Evolutionary conservation across 2,329 filamentous ascomycete genomes (phyloP).

Genomic region (Salinomyces thailandicus): DNA sequence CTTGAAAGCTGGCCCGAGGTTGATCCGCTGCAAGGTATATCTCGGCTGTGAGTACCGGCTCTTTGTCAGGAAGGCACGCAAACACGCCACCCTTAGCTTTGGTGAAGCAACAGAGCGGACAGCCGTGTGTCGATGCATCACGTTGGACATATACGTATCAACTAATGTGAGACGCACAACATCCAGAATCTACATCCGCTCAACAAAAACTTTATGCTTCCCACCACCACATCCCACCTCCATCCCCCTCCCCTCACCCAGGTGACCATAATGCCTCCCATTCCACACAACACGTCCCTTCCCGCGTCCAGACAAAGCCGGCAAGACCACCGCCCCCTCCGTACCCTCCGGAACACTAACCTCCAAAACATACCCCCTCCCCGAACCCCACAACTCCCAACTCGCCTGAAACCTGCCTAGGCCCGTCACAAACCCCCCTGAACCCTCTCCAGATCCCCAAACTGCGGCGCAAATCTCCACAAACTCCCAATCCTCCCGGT

Average conservation of each 20-base stretch:
- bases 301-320: slow-evolving; percentile 5
- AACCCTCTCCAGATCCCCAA: slow-evolving; percentile 34
- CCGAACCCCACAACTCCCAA: slow-evolving; percentile 21
- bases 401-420: slow-evolving; percentile 33
- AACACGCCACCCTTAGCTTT: too few relatives aligned
- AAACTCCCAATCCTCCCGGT: slow-evolving; percentile 30
- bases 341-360: slow-evolving; percentile 23
- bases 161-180: too few relatives aligned
- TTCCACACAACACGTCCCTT: neutral
- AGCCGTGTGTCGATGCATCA: too few relatives aligned
- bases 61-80: too few relatives aligned
- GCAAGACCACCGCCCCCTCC: slow-evolving; percentile 21
- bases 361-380: slow-evolving; percentile 11
- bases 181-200: neutral
- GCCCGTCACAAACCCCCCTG: slow-evolving; percentile 36
- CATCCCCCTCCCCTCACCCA: neutral
- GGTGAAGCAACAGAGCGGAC: too few relatives aligned
- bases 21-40: too few relatives aligned
- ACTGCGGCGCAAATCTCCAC: slow-evolving; percentile 37
- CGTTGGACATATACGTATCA: too few relatives aligned
- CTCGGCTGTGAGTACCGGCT: too few relatives aligned
- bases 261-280: neutral
- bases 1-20: too few relatives aligned
- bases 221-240: slow-evolving; percentile 2
- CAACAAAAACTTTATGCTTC: slow-evolving; percentile 1